phyloP scores from a whole-genome alignment of 2,329 filamentous ascomycete genomes.

The Pseudofabraea citricarpa region DNA sequence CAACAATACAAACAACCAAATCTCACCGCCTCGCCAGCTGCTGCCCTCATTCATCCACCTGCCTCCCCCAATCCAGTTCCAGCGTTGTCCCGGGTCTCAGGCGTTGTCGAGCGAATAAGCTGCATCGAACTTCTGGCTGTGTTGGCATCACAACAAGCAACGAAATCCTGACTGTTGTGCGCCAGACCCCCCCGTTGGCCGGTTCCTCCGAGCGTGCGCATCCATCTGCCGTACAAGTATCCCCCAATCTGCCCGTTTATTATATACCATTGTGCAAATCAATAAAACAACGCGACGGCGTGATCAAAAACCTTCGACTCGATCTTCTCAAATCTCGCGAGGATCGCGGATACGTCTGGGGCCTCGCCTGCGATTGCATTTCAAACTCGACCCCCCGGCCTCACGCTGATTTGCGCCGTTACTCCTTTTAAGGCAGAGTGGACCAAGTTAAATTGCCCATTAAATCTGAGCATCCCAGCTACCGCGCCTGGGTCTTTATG shows the following conservation, averaged over 20 bases:
- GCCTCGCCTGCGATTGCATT: not conserved
- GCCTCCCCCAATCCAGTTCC: constrained; percentile 2
- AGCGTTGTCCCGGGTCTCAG: constrained; percentile 7
- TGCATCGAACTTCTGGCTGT: constrained; percentile 12
- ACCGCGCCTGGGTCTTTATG: constrained; percentile 9
- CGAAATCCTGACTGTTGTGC: constrained; percentile 2
- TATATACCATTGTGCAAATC: no score
- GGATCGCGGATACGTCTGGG: not conserved
- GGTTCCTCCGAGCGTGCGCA: constrained; percentile 4
- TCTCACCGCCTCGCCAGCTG: not conserved
- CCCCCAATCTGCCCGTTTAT: no score
- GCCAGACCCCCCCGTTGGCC: constrained; percentile 4
- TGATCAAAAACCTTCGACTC: no score
- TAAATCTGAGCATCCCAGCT: constrained; percentile 1
- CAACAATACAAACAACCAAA: no score
- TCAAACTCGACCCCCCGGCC: constrained; percentile 1
- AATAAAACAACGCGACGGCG: no score
- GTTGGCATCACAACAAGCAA: constrained; percentile 20
- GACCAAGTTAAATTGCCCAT: constrained; percentile 1
- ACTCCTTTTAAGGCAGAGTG: not conserved
- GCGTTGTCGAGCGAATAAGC: constrained; percentile 14
- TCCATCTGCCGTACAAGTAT: no score
- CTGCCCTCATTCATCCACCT: constrained; percentile 2
- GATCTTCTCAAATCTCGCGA: not conserved
- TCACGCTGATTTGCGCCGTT: not conserved